These are phyloP conservation scores for Cucumis sativus DNA, from an alignment of 306 rosid genomes.

Conservation along the genomic window DNA sequence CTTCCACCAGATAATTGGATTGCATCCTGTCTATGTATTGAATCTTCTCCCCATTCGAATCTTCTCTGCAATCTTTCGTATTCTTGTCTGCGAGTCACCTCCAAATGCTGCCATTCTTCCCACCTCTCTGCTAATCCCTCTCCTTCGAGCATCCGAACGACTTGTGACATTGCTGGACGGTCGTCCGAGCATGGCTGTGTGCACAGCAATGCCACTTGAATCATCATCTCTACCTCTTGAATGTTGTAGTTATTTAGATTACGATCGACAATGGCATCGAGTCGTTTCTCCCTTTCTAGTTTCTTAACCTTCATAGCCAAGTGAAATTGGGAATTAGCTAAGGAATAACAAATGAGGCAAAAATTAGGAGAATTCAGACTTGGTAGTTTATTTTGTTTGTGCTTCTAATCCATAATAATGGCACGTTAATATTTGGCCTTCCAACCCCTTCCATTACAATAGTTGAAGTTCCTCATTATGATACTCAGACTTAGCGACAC, in stretches of 20 bases:
- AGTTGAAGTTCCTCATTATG: too few species aligned
- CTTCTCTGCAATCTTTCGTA: conserved; percentile 83
- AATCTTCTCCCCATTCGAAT: conserved; percentile 98
- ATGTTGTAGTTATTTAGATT: conserved; percentile 54
- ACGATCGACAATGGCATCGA: conserved; percentile 67
- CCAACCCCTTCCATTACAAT: too few species aligned
- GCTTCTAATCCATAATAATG: neutral
- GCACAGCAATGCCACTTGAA: conserved; percentile 85
- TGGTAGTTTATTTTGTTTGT: neutral
- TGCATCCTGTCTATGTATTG: conserved; percentile 78
- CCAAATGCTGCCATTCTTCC: conserved; percentile 97
- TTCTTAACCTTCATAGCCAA: conserved; percentile 58
- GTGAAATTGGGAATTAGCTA: neutral
- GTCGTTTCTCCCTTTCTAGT: conserved; percentile 74
- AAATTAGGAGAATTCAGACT: neutral
- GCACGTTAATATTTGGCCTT: neutral
- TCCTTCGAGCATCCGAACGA: conserved; percentile 95
- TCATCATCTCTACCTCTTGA: conserved; percentile 90
- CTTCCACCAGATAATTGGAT: conserved; percentile 90
- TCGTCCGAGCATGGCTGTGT: conserved; percentile 94
- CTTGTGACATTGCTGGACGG: conserved; percentile 91
- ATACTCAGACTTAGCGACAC: too few species aligned
- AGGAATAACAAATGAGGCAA: neutral
- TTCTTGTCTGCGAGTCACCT: conserved; percentile 82
- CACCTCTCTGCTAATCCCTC: conserved; percentile 99